phyloP scores from a whole-genome alignment of 148 eudicot species.

The Heliosperma pusillum region DNA sequence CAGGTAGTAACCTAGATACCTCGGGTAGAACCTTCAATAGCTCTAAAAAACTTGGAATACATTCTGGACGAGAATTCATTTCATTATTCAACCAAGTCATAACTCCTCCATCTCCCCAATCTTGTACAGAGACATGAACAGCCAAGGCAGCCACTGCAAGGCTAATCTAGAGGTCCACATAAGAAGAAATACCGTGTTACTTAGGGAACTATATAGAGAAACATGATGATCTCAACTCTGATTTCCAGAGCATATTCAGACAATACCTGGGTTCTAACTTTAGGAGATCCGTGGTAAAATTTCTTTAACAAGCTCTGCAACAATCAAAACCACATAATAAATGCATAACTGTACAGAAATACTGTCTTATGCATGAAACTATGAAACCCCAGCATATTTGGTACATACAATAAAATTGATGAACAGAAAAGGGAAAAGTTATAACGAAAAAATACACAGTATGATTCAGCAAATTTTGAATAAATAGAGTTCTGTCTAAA shows the following conservation, averaged over 20 bases:
- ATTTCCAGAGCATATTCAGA: constrained; percentile 14
- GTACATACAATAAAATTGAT: background rate
- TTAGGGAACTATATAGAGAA: constrained; percentile 1
- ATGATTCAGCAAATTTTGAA: background rate
- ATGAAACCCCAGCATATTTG: background rate
- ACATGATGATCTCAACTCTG: background rate
- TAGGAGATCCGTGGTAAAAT: constrained; percentile 83
- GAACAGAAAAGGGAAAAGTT: background rate
- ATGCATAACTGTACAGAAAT: background rate
- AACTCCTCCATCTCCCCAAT: constrained; percentile 97
- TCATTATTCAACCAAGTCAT: constrained; percentile 81
- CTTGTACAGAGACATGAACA: constrained; percentile 90
- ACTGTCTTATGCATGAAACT: background rate
- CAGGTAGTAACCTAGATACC: constrained; percentile 41
- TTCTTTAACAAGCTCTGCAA: constrained; percentile 79
- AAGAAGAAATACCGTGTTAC: constrained; percentile 9
- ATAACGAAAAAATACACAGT: background rate
- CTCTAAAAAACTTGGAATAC: constrained; percentile 85
- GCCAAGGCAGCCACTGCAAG: constrained; percentile 99
- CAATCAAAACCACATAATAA: constrained; percentile 13
- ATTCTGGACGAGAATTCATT: constrained; percentile 82
- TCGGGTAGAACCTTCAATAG: constrained; percentile 93
- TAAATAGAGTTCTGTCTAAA: background rate
- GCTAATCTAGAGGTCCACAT: constrained; percentile 60
- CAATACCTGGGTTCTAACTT: constrained; percentile 96